These are phyloP conservation scores for Sporisorium graminicola DNA, from an alignment of 1,284 basidiomycete genomes.

Conservation along the genomic window DNA sequence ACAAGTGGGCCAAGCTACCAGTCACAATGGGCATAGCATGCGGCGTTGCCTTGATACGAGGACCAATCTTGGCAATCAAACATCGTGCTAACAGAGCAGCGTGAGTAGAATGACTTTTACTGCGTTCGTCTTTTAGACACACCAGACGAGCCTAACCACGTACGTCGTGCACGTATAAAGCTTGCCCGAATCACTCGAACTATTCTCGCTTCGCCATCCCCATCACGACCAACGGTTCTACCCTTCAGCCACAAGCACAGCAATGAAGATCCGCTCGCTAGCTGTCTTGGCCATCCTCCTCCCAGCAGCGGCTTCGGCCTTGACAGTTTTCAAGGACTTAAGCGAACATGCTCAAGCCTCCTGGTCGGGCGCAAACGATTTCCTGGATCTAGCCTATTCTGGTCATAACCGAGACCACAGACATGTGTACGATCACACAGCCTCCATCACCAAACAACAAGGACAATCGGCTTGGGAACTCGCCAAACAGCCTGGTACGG, in stretches of 20 bases:
- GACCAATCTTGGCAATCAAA: background rate
- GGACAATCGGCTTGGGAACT: too few relatives aligned
- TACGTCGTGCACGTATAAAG: background rate
- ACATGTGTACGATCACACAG: too few relatives aligned
- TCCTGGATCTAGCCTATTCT: too few relatives aligned
- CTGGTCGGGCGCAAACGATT: too few relatives aligned
- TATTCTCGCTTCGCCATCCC: background rate
- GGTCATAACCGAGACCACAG: too few relatives aligned
- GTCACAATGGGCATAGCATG: background rate
- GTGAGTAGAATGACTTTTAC: too few relatives aligned
- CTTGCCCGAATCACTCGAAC: background rate
- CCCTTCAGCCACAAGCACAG: background rate
- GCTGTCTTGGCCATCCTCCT: background rate
- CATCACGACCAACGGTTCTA: background rate
- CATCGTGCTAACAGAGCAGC: too few relatives aligned
- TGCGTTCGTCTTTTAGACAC: background rate
- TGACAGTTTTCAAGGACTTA: too few relatives aligned
- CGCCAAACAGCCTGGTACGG: too few relatives aligned
- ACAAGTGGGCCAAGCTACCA: background rate
- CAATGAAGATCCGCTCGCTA: background rate
- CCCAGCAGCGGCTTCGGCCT: background rate
- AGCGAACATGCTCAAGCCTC: too few relatives aligned
- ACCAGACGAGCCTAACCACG: background rate
- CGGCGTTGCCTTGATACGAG: background rate
- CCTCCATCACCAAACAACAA: too few relatives aligned